Base-by-base conservation (phyloP, 2,329 filamentous ascomycete species). In the Penicillium fuscoglaucum region DNA sequence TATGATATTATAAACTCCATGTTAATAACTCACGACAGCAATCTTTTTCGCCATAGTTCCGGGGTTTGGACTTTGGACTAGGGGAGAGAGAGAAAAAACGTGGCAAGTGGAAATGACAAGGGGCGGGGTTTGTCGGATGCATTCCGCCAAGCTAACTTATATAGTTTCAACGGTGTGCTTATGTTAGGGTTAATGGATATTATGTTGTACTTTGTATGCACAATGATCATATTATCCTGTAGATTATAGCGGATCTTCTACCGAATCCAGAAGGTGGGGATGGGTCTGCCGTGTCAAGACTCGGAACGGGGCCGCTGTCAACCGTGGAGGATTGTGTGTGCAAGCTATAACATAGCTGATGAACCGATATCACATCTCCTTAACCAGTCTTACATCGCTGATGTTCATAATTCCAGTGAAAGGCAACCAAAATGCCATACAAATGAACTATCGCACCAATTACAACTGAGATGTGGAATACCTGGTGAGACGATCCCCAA, bases 391-490 rank as follows among this genome's bases (percentile, higher is more conserved):
- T 21, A 6, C 39, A 52, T 26, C 28, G 40, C 17, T 35, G 51
- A 4, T 37, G 35, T 4, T 53, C 29, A 35, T 55, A 48, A 24
- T 52, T 52, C 29, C 33, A 56, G 5, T 26, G 29, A 19, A 51
- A 52, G 9, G 47, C 54, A 21, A 26, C 5, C n/a, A 51, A 17
- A 6, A 51, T 51, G 6, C 53, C 53, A 28, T 51, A n/a, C 12
- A 45, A 29, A 24, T 51, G 46, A 21, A 55, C 4, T 0, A 4
- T 21, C 12, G 53, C 40, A 5, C 37, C 46, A 12, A 61, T 75
- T 0, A 60, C 53, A 29, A 75, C 73, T 3, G 74, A 66, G 4
- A 73, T 39, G 57, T 75, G 73, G 61, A 70, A 76, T 17, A 74
- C 60, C 4, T 69, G 70, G 56, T 75, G 73, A 6, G 71, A 75